These are phyloP conservation scores for Phalaenopsis equestris DNA, from an alignment of 106 monocot genomes.

Conservation along the genomic window DNA sequence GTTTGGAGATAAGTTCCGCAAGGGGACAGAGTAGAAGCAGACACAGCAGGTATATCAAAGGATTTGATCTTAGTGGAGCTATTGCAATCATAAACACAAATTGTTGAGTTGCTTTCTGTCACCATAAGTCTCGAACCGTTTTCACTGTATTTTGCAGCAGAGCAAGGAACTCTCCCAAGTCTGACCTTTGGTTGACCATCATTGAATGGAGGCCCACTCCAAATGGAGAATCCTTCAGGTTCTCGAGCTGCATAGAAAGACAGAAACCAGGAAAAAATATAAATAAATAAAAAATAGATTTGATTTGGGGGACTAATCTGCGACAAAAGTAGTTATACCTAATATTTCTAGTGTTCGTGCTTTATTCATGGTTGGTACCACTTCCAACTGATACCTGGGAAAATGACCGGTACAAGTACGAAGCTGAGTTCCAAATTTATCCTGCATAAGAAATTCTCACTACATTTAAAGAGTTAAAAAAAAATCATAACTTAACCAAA, in stretches of 20 bases:
- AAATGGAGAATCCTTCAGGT: conserved; percentile 74
- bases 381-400: neutral
- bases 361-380: neutral
- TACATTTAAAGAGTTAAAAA: neutral
- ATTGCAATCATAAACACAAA: conserved; percentile 52
- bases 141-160: conserved; percentile 56
- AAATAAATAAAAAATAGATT: neutral
- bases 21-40: conserved; percentile 53
- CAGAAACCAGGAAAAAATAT: neutral
- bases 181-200: conserved; percentile 45
- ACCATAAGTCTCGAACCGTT: conserved; percentile 68
- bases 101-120: conserved; percentile 32
- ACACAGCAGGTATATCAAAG: conserved; percentile 64
- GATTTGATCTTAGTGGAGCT: conserved; percentile 44
- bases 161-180: conserved; percentile 61
- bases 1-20: conserved; percentile 78
- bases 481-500: neutral
- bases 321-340: conserved; percentile 15
- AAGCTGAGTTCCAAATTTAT: neutral
- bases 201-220: conserved; percentile 74
- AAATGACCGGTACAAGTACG: neutral
- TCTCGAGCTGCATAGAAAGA: conserved; percentile 47
- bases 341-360: conserved; percentile 32
- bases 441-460: neutral
- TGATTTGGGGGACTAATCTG: neutral